Conservation (phyloP, 2,329 filamentous ascomycete species). For the Nothophaeocryptopus gaeumannii region DNA sequence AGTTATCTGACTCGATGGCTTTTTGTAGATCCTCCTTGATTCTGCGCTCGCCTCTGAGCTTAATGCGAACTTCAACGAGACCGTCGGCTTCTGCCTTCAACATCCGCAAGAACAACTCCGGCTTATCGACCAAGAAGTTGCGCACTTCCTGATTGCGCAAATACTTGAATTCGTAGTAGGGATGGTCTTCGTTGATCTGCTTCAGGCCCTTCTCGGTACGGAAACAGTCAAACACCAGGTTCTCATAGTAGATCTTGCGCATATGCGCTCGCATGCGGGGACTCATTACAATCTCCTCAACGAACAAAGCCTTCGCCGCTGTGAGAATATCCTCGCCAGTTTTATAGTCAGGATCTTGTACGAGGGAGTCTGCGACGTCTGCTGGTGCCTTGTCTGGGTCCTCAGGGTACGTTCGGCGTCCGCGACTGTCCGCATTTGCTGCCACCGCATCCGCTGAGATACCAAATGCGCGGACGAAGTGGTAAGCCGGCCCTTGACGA, state of each 20-base stretch:
- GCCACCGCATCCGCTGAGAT: slow-evolving; percentile 86
- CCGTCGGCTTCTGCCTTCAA: slow-evolving; percentile 94
- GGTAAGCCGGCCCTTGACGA: slow-evolving; percentile 73
- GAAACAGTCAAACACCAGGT: slow-evolving; percentile 79
- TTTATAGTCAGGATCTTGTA: slow-evolving; percentile 67
- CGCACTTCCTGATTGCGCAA: slow-evolving; percentile 72
- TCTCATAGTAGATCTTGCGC: slow-evolving; percentile 76
- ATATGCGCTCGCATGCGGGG: slow-evolving; percentile 88
- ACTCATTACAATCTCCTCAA: slow-evolving; percentile 83
- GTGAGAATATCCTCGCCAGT: slow-evolving; percentile 73
- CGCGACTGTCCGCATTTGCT: slow-evolving; percentile 71
- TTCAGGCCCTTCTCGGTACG: slow-evolving; percentile 92
- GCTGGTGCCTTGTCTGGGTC: slow-evolving; percentile 77
- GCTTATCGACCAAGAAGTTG: slow-evolving; percentile 73
- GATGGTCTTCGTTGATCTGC: slow-evolving; percentile 90
- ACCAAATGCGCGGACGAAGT: slow-evolving; percentile 82
- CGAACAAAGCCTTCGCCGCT: slow-evolving; percentile 81
- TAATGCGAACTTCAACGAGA: slow-evolving; percentile 78
- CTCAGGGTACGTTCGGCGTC: slow-evolving; percentile 77
- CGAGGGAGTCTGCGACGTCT: slow-evolving; percentile 78
- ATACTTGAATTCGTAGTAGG: slow-evolving; percentile 98
- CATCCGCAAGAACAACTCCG: slow-evolving; percentile 94
- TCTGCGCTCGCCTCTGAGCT: slow-evolving; percentile 69
- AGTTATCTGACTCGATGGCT: slow-evolving; percentile 91
- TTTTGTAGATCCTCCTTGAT: slow-evolving; percentile 75